Base-by-base conservation (phyloP, 768 basidiomycete species). In the Xerocomus brunneocitrinus region DNA sequence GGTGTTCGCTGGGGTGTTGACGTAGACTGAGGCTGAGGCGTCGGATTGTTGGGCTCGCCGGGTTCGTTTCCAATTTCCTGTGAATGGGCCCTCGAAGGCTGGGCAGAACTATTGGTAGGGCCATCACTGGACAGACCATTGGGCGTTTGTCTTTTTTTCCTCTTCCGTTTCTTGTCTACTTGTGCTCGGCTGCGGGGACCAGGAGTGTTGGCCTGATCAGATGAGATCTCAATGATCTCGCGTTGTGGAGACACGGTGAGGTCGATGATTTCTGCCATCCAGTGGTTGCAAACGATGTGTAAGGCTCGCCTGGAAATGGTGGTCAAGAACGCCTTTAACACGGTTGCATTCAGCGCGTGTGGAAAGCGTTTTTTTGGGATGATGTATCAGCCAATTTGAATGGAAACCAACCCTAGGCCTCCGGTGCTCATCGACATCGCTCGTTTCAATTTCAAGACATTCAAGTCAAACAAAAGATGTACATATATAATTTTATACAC, bases 11-110 rank as follows among this genome's bases (percentile, higher is more conserved):
- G 56, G 53, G 69, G n/a, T 70, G 76, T 31, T 64, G 64, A 76
- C 67, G 59, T 70, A 76, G 55, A 79, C 68, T 22, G 72, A 71
- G 25, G 77, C 62, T 28, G 61, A 65, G 60, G 44, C 39, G 44
- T n/a, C 51, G 58, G 46, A 53, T 14, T 48, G n/a, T 50, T 19
- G 32, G 39, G 45, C 38, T 51, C 38, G 25, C 36, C 49, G 52
- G 9, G 52, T 27, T 45, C 42, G 48, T 36, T 40, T 43, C 30
- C 58, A 30, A 30, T 35, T 38, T 59, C 59, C 5, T 46, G 59
- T 12, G 68, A 62, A 48, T 55, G 60, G 28, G 50, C 43, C 47
- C 62, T 62, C 35, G 64, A 60, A 47, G 55, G 59, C 16, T 49
- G 61, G 16, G 40, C 25, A 57, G 62, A 65, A 56, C 39, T 52